A percentile compares a stretch with the other conserved stretches of the same genome.
These are phyloP conservation scores for Schizophyllum amplum DNA, from an alignment of 1,284 basidiomycete genomes.

Conservation along the genomic window DNA sequence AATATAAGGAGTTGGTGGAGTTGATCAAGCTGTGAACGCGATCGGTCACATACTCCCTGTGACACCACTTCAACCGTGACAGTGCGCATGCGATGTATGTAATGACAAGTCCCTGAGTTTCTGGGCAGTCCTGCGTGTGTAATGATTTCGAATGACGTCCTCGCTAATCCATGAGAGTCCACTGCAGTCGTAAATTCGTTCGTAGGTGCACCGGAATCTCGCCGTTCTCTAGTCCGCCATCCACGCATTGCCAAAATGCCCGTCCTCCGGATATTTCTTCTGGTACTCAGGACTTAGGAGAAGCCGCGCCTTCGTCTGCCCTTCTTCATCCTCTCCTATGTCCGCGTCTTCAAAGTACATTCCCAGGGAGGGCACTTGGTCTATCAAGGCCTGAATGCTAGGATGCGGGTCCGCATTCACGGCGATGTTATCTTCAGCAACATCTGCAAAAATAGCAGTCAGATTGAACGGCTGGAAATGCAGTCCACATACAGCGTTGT, in stretches of 20 bases:
- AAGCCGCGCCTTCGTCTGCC: not conserved
- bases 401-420: conserved; percentile 12
- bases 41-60: not conserved
- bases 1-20: too few species aligned
- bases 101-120: too few species aligned
- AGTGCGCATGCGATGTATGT: too few species aligned
- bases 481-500: conserved; percentile 30
- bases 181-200: too few species aligned
- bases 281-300: conserved; percentile 24
- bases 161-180: too few species aligned
- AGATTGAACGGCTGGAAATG: too few species aligned
- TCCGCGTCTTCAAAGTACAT: conserved; percentile 24
- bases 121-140: too few species aligned
- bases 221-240: too few species aligned
- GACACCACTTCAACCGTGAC: not conserved
- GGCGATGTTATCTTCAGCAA: conserved; percentile 25
- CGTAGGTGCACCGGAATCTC: too few species aligned
- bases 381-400: conserved; percentile 15
- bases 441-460: too few species aligned
- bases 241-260: conserved; percentile 4
- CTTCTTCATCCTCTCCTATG: conserved; percentile 4
- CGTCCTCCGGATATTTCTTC: conserved; percentile 27
- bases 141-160: too few species aligned
- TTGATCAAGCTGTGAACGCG: not conserved
- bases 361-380: conserved; percentile 14